Percentiles rank a stretch among this genome's conserved stretches.
Conservation (phyloP, 495 filamentous ascomycete genomes). For the Xanthoparmelia taractica region DNA sequence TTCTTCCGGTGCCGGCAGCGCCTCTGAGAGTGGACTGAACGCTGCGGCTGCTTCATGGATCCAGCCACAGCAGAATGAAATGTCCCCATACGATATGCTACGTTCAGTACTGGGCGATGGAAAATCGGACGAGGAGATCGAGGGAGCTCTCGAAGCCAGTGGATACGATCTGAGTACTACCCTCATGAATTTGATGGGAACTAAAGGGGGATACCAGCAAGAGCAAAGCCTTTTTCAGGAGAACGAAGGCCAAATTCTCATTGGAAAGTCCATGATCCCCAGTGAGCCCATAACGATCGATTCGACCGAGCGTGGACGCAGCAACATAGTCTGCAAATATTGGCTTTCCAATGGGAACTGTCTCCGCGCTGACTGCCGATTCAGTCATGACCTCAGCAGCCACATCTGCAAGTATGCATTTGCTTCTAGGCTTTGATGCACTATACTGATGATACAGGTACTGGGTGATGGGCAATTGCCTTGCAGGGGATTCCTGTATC, state of each 20-base stretch:
- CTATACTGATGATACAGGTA: slow-evolving; percentile 51
- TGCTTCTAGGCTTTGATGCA: slow-evolving; percentile 7
- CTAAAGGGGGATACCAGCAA: slow-evolving; percentile 28
- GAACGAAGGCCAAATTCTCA: slow-evolving; percentile 51
- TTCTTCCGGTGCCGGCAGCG: slow-evolving; percentile 56
- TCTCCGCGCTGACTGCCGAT: slow-evolving; percentile 89
- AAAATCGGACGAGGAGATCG: slow-evolving; percentile 87
- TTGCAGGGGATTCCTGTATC: slow-evolving; percentile 88
- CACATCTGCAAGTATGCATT: slow-evolving; percentile 90
- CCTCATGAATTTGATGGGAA: slow-evolving; percentile 74
- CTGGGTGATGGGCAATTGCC: slow-evolving; percentile 93
- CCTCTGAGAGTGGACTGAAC: slow-evolving; percentile 52
- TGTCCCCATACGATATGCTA: slow-evolving; percentile 98
- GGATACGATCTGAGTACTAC: slow-evolving; percentile 89
- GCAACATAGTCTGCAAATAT: slow-evolving; percentile 90
- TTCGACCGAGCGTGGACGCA: slow-evolving; percentile 52
- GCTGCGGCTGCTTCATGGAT: slow-evolving; percentile 74
- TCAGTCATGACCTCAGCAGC: slow-evolving; percentile 90
- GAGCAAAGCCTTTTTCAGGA: slow-evolving; percentile 23
- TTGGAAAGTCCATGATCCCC: slow-evolving; percentile 85
- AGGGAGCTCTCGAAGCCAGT: slow-evolving; percentile 76
- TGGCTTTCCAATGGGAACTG: slow-evolving; percentile 89
- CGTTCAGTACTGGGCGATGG: slow-evolving; percentile 88
- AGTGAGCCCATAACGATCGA: slow-evolving; percentile 67
- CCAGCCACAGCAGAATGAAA: slow-evolving; percentile 69